These are phyloP conservation scores for Spergularia marina DNA, from an alignment of 148 eudicot genomes.

Conservation along the genomic window DNA sequence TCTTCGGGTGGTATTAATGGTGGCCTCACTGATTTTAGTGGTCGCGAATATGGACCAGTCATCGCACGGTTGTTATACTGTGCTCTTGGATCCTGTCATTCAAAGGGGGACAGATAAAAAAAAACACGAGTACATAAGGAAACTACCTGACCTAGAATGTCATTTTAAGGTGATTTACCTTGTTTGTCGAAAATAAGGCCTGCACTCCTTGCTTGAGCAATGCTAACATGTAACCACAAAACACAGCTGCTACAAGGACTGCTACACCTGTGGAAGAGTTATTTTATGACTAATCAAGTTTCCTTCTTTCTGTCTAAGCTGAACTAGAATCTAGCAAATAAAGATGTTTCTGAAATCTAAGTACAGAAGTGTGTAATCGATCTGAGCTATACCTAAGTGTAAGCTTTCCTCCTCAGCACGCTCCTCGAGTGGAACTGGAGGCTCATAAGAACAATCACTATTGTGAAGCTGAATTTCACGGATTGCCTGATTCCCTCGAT, in stretches of 20 bases:
- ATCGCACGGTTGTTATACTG: constrained; percentile 32
- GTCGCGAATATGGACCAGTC: constrained; percentile 50
- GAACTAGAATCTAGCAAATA: no score
- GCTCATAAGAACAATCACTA: constrained; percentile 56
- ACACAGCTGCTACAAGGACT: constrained; percentile 62
- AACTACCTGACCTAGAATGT: neutral
- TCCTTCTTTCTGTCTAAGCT: neutral
- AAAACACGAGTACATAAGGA: neutral
- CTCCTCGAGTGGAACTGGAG: constrained; percentile 14
- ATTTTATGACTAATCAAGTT: neutral
- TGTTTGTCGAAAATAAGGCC: constrained; percentile 55
- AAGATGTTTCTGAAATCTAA: neutral
- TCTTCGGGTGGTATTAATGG: constrained; percentile 59
- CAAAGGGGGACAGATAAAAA: neutral
- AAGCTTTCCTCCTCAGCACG: constrained; percentile 42
- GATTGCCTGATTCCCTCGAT: constrained; percentile 83
- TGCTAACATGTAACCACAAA: constrained; percentile 90
- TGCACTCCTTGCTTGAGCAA: constrained; percentile 63
- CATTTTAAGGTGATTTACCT: constrained; percentile 32
- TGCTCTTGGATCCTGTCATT: constrained; percentile 39
- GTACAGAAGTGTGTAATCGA: neutral
- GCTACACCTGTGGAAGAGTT: constrained; percentile 48
- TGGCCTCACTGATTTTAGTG: constrained; percentile 45
- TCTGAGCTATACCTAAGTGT: constrained; percentile 49
- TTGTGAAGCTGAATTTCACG: constrained; percentile 76